Base-by-base conservation (phyloP, 495 filamentous ascomycete species). In the Glonium stellatum region DNA sequence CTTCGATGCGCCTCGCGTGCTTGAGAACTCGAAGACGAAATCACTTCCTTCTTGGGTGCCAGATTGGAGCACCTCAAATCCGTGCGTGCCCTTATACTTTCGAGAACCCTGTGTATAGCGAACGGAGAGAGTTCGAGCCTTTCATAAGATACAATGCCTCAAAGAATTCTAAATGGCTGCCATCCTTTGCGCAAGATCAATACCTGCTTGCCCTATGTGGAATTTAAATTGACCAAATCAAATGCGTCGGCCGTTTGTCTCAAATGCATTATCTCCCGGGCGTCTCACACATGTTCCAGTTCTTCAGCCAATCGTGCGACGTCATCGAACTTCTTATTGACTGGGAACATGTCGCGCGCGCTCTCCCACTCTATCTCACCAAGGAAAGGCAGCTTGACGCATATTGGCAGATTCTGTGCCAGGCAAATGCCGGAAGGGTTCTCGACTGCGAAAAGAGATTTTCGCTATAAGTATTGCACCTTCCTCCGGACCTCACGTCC, bases 31-130 rank as follows among this genome's bases (percentile, higher is more conserved):
- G 1, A 18, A 41, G n/a, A 46, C 15, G 19, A 57, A 10, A 1
- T 35, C 27, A 15, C 50, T 65, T n/a, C 62, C 58, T n/a, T 57
- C 62, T 6, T 65, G 62, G 62, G 53, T 65, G 11, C 41, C 62
- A 21, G 59, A 61, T 35, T 57, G 59, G 59, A 55, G 58, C 21
- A 31, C 23, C 9, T 61, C 58, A 18, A 37, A 61, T 36, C 58
- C 58, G 1, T 47, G 50, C n/a, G 39, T 35, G 27, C 52, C 51
- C 9, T 52, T 60, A 15, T 41, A 8, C 36, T 53, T 50, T 13
- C 10, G 12, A 41, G 36, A 44, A 2, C 36, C 36, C 1, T 31
- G 15, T 60, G 11, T 25, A 59, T 27, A 27, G 52, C n/a, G 12
- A 25, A 27, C 41, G 34, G 1, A 39, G 21, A 23, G 19, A 31